These are phyloP conservation scores for Plasmodium gonderi DNA, from an alignment of 169 alveolate genomes.

Conservation along the genomic window DNA sequence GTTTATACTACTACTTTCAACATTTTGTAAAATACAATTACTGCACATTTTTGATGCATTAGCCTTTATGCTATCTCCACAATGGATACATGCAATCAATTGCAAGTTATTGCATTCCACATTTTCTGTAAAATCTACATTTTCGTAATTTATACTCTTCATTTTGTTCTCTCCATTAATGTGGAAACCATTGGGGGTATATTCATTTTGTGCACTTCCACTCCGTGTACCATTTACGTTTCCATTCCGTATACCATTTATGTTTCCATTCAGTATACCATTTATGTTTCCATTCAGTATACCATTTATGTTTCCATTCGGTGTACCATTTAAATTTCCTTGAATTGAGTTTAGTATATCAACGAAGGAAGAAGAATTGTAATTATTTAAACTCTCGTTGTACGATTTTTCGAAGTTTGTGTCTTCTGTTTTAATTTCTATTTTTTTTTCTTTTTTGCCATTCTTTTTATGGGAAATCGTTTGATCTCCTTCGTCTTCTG, in stretches of 20 bases:
- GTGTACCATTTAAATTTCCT: neutral
- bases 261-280: neutral
- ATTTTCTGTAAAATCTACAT: neutral
- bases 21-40: slow-evolving; percentile 91
- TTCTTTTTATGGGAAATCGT: neutral
- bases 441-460: neutral
- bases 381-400: slow-evolving; percentile 51
- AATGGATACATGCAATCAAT: slow-evolving; percentile 88
- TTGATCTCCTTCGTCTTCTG: neutral
- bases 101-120: neutral
- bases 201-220: neutral
- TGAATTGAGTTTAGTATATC: slow-evolving; percentile 55
- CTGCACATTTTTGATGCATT: slow-evolving; percentile 93
- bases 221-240: no score
- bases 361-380: slow-evolving; percentile 52
- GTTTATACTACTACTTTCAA: slow-evolving; percentile 82
- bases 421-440: neutral
- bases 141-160: no score
- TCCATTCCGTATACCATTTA: no score
- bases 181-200: neutral
- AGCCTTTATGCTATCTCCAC: slow-evolving; percentile 92
- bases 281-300: neutral
- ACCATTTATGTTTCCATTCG: neutral
- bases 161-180: neutral
- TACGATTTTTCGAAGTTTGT: slow-evolving; percentile 33